Evolutionary conservation across 371 early-diverging fungal species (phyloP).

Genomic region (Rhizopus sp.): DNA sequence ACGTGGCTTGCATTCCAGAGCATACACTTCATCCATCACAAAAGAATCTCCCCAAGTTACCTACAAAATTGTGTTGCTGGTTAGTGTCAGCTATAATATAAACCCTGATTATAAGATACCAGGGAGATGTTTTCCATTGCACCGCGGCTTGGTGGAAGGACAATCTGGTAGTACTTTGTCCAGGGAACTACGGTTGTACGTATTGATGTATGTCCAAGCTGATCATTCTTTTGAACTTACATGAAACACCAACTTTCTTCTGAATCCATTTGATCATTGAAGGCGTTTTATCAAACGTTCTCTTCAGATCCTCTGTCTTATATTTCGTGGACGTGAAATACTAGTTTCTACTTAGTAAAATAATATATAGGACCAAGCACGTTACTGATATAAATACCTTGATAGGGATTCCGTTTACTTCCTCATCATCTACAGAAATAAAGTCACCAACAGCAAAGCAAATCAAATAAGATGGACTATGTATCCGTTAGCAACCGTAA

Average conservation of each 20-base stretch:
- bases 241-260: slow-evolving; percentile 41
- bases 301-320: slow-evolving; percentile 34
- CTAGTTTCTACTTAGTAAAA: slow-evolving; percentile 16
- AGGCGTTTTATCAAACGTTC: slow-evolving; percentile 50
- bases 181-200: slow-evolving; percentile 44
- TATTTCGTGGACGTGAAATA: slow-evolving; percentile 49
- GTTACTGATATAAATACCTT: slow-evolving; percentile 23
- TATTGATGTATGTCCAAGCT: not conserved
- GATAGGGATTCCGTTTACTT: slow-evolving; percentile 49
- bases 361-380: not conserved
- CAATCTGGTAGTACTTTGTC: slow-evolving; percentile 61
- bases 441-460: slow-evolving; percentile 63
- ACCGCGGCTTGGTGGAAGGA: slow-evolving; percentile 38
- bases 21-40: slow-evolving; percentile 36
- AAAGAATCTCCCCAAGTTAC: slow-evolving; percentile 35
- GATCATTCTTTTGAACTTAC: slow-evolving; percentile 18
- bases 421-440: slow-evolving; percentile 43
- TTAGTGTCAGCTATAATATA: not conserved
- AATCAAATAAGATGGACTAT: slow-evolving; percentile 44
- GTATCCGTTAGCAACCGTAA: not conserved
- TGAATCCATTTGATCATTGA: slow-evolving; percentile 57
- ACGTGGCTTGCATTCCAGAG: slow-evolving; percentile 24
- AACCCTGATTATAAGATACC: slow-evolving; percentile 15
- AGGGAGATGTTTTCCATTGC: slow-evolving; percentile 68
- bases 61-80: slow-evolving; percentile 1